Conservation (phyloP, 192 early-diverging fungal genomes). For the Umbelopsis vinacea region DNA sequence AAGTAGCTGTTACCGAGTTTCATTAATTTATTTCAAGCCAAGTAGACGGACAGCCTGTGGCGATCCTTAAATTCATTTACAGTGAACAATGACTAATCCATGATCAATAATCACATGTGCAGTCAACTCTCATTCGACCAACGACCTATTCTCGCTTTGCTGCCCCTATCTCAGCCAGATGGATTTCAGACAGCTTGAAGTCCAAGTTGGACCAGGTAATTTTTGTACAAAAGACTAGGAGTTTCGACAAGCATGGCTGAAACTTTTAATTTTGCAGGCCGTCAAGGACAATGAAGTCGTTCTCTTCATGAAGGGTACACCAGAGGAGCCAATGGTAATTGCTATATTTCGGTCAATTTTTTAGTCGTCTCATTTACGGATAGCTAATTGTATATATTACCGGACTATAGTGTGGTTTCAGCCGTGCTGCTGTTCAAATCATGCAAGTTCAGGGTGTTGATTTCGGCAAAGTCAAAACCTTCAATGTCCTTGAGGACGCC, state of each 20-base stretch:
- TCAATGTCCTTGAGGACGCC: constrained; percentile 88
- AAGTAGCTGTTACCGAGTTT: neutral
- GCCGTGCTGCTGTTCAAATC: constrained; percentile 91
- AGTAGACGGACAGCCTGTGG: neutral
- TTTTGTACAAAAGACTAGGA: neutral
- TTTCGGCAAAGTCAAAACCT: constrained; percentile 65
- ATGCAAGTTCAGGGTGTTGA: constrained; percentile 83
- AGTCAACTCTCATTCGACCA: constrained; percentile 32
- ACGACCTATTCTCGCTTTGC: constrained; percentile 19
- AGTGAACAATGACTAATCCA: neutral
- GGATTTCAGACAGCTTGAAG: constrained; percentile 29
- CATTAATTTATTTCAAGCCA: neutral
- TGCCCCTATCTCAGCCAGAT: constrained; percentile 31
- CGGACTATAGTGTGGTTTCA: constrained; percentile 82
- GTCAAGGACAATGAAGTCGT: constrained; percentile 72
- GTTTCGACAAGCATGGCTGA: neutral
- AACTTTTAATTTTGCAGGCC: constrained; percentile 43
- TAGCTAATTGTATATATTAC: too few species aligned
- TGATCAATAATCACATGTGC: neutral
- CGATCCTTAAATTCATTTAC: neutral
- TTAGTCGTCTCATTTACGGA: neutral
- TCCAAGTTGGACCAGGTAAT: constrained; percentile 32
- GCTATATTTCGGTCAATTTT: neutral
- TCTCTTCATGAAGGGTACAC: constrained; percentile 98
- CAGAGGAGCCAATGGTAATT: constrained; percentile 81